These are phyloP conservation scores for Podila epicladia DNA, from an alignment of 192 early-diverging fungal species.

Conservation along the genomic window DNA sequence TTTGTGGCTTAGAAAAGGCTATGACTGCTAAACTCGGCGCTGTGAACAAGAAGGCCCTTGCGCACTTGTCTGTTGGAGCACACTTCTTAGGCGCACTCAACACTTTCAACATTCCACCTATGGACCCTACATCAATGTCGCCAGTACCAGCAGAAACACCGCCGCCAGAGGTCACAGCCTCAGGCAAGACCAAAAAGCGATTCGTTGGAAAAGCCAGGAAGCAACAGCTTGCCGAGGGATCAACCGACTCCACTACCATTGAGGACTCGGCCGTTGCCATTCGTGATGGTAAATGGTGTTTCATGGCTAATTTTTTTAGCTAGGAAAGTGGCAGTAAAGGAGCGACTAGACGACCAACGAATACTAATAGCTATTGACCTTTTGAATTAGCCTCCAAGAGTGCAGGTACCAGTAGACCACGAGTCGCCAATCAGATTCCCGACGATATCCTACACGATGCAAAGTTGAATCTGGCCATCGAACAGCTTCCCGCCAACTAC, in stretches of 20 bases:
- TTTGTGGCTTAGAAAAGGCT: slow-evolving; percentile 10
- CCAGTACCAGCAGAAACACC: background rate
- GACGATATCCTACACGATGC: slow-evolving; percentile 84
- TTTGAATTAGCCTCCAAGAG: slow-evolving; percentile 28
- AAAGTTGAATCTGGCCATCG: slow-evolving; percentile 85
- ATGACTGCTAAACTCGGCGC: slow-evolving; percentile 8
- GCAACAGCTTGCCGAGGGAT: slow-evolving; percentile 16
- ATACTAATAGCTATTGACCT: background rate
- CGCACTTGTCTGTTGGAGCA: background rate
- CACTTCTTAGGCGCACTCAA: background rate
- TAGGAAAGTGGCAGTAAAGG: too few species aligned
- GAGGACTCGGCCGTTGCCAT: slow-evolving; percentile 62
- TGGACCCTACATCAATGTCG: slow-evolving; percentile 4
- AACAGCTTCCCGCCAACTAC: slow-evolving; percentile 92
- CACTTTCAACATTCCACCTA: background rate
- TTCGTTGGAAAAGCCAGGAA: slow-evolving; percentile 60
- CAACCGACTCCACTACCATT: slow-evolving; percentile 45
- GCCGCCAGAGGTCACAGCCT: slow-evolving; percentile 29
- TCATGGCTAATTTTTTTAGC: too few species aligned
- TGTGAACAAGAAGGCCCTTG: background rate
- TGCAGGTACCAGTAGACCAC: slow-evolving; percentile 11
- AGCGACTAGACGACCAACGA: too few species aligned
- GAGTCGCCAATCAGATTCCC: slow-evolving; percentile 83
- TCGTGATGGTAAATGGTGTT: slow-evolving; percentile 37
- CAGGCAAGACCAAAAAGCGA: slow-evolving; percentile 58